Evolutionary conservation across 1,139 yeast species (phyloP), one percentile per base, ranked within the genome.

Genomic region (Pneumocystis canis): DNA sequence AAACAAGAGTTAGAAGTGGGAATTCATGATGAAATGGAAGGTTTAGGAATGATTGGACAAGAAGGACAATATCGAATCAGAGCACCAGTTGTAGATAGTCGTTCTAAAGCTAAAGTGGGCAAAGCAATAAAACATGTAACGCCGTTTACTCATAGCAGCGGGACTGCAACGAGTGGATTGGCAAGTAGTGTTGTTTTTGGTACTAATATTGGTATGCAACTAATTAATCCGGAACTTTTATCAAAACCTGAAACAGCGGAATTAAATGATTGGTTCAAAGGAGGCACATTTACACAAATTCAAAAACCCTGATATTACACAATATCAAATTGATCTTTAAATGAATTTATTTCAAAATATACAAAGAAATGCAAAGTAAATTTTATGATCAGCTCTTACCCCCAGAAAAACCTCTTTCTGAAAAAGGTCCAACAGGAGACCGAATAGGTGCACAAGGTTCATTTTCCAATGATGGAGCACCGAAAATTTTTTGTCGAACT

Each of bases 41-140:
- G 96, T 0, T 71, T 88, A 63, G 96, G 96, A 3, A 82, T 88
- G 89, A 79, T 84, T 62, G 79, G 71, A 20, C 79, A 57, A 69
- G 64, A 65, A 56, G 74, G 63, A 64, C 70, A 40, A 74, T 65
- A 68, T 71, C 58, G 74, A n/a, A 64, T 72, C 18, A 68, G 79
- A n/a, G 75, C 77, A n/a, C 71, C 79, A 20, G 74, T 68, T 25
- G 67, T 69, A 28, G 75, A 72, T 61, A 70, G 66, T 59, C 69
- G 71, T 59, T 71, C 74, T 9, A 68, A 69, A 31, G 74, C 76
- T 14, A 70, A 69, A 59, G 67, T 74, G 70, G 71, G 75, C 6
- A 74, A 74, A 54, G 54, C 54, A 25, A 47, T 47, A 25, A 47
- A 47, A 11, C 54, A 47, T 47, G 7, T 47, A 2, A 14, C 30